Conservation (phyloP, 352 stramenopile species). For the Globisporangium apiculatum region DNA sequence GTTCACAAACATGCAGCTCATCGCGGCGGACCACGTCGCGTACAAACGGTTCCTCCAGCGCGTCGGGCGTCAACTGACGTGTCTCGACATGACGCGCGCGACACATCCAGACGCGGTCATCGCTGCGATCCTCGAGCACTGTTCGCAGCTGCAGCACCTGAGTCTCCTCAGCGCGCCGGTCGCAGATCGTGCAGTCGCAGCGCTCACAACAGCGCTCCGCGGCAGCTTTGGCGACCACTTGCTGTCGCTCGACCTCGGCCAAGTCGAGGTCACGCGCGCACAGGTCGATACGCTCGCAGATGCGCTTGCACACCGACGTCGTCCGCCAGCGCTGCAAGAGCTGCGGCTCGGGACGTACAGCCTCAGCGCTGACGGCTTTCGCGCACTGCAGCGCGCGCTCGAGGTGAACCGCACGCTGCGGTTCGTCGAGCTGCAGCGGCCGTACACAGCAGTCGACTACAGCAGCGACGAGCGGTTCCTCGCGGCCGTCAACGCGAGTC, state of each 20-base stretch:
- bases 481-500: not conserved
- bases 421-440: not conserved
- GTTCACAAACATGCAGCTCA: not conserved
- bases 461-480: not conserved
- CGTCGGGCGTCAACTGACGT: not conserved
- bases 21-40: not conserved
- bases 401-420: conserved; percentile 2
- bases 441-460: not conserved
- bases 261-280: not conserved
- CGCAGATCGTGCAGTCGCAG: not conserved
- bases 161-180: not conserved
- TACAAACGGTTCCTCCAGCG: not conserved
- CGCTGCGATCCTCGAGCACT: not conserved
- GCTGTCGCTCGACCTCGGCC: conserved; percentile 1
- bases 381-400: not conserved
- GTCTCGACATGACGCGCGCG: not conserved
- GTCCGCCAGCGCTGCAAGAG: too few species aligned
- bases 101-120: not conserved
- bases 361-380: not conserved
- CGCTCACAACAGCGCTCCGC: not conserved
- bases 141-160: conserved; percentile 2
- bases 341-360: too few species aligned
- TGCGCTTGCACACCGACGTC: too few species aligned
- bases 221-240: not conserved
- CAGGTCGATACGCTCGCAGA: too few species aligned